Conservation (phyloP, 176 grass and related monocot species). For the Aegilops longissima region DNA sequence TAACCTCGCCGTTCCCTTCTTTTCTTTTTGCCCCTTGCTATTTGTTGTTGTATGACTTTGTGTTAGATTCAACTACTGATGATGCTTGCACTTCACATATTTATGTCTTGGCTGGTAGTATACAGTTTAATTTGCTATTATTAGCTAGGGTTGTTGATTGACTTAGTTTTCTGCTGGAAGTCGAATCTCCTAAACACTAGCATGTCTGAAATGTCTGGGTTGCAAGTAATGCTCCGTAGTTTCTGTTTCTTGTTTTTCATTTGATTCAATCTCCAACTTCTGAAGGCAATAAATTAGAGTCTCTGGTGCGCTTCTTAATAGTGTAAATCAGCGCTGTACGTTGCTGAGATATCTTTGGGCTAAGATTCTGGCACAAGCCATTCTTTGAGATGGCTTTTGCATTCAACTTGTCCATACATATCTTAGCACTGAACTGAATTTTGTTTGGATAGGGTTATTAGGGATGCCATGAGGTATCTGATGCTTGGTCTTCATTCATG, state of each 20-base stretch:
- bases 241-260: too few species aligned
- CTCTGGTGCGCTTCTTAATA: conserved; percentile 82
- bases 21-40: too few species aligned
- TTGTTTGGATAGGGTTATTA: too few species aligned
- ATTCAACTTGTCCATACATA: too few species aligned
- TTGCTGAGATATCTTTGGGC: conserved; percentile 47
- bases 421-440: too few species aligned
- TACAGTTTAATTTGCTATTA: background rate
- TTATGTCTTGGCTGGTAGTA: background rate
- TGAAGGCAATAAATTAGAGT: conserved; percentile 93
- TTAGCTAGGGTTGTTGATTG: background rate
- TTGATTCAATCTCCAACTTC: background rate
- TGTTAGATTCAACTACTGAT: background rate
- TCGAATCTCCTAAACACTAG: too few species aligned
- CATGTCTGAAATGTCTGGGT: background rate
- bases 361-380: too few species aligned
- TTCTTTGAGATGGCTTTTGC: too few species aligned
- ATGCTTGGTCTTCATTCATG: too few species aligned
- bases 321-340: conserved; percentile 87
- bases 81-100: background rate
- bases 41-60: background rate
- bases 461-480: too few species aligned
- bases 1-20: background rate
- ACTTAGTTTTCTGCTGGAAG: too few species aligned
- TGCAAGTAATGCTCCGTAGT: too few species aligned